Evolutionary conservation across 306 rosid species (phyloP), one percentile per base, ranked within the genome.

Genomic region (Gastrolobium bilobum): DNA sequence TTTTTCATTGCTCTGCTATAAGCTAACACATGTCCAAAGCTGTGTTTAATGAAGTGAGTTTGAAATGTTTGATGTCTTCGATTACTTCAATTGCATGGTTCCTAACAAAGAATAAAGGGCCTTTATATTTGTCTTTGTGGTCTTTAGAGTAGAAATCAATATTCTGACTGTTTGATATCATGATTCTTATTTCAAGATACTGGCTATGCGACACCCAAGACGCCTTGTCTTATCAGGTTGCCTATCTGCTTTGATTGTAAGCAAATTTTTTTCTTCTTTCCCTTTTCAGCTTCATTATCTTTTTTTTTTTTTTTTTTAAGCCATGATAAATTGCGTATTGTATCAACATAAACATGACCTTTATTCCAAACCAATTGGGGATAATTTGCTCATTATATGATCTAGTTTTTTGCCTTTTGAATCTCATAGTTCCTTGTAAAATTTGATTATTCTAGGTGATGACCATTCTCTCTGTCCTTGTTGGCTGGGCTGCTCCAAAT

Each of bases 401-500:
- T 66, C n/a, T 58, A 11, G 20, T 38, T 50, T 26, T 4, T 33
- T 4, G 34, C 43, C 4, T 35, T 56, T 26, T 26, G 53, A 75
- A 64, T 68, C 67, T 79, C 61, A 72, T 40, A 7, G 43, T 61
- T 62, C 40, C 43, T 46, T 10, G 57, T 62, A 31, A 44, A 73
- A 6, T 82, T 84, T 76, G 64, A 67, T 69, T 59, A 7, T 40
- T 67, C 44, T 63, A 95, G 99, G 98, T 93, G 81, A 95, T 95
- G 99, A 95, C 99, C 54, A 84, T 90, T 85, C 94, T 95, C 56
- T 95, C 98, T 77, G 99, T 63, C 71, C 87, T 95, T 59, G 93
- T 95, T 63, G 99, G 99, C 46, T 93, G 97, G 97, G 96, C 96
- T 77, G 97, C 98, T 87, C 99, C 99, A 20, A 94, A 89, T 86